A percentile compares a stretch with the other conserved stretches of the same genome.
phyloP scores from a whole-genome alignment of 2,329 filamentous ascomycete genomes.

The Aureobasidium sp. region DNA sequence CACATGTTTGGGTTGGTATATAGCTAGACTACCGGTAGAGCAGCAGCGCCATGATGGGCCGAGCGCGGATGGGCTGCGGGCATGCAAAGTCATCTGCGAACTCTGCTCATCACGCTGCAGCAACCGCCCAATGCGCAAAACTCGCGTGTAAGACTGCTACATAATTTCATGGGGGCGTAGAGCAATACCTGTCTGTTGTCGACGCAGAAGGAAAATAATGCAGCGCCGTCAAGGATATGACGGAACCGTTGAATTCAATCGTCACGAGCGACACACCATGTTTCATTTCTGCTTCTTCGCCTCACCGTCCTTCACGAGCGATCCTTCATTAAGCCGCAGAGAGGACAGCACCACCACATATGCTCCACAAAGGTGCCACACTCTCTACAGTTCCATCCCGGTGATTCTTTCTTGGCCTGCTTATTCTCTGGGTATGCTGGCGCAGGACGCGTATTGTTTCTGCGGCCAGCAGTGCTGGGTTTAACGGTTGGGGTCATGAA shows the following conservation, averaged over 20 bases:
- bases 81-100: not conserved
- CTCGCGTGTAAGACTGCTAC: not conserved
- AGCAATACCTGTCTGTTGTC: not conserved
- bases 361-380: constrained; percentile 57
- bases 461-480: constrained; percentile 17
- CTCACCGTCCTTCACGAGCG: constrained; percentile 31
- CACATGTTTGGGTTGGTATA: not conserved
- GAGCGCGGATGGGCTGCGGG: not conserved
- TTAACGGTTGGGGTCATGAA: constrained; percentile 18
- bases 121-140: not conserved
- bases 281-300: constrained; percentile 4
- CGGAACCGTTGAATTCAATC: not conserved
- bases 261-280: not conserved
- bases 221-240: not conserved
- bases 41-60: not conserved
- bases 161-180: not conserved
- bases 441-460: constrained; percentile 15
- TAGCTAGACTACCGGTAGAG: not conserved
- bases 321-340: constrained; percentile 52
- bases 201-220: not conserved
- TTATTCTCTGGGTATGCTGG: not conserved
- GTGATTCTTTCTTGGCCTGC: constrained; percentile 1
- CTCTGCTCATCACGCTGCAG: not conserved
- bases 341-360: constrained; percentile 56
- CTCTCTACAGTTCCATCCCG: constrained; percentile 51